A percentile compares a stretch with the other conserved stretches of the same genome.
These are phyloP conservation scores for Rhodotorula taiwanensis DNA, from an alignment of 768 basidiomycete genomes.

Conservation along the genomic window DNA sequence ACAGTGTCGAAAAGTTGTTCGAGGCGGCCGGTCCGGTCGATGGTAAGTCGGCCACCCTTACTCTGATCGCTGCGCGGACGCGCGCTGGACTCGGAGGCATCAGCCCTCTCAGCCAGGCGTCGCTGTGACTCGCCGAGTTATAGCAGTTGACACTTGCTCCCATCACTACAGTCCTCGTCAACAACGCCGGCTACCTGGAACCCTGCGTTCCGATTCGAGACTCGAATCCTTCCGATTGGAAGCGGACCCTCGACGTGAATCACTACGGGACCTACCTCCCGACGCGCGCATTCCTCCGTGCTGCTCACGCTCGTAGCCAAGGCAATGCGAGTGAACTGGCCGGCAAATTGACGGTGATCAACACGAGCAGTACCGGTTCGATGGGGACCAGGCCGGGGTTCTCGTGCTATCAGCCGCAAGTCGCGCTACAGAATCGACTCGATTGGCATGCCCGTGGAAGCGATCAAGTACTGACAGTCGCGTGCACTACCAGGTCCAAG, in stretches of 20 bases:
- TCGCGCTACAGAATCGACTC: no score
- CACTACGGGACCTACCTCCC: conserved; percentile 18
- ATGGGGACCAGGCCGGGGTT: conserved; percentile 3
- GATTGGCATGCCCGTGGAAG: no score
- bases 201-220: conserved; percentile 8
- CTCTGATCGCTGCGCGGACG: neutral
- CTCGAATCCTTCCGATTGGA: conserved; percentile 9
- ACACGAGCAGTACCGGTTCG: conserved; percentile 9
- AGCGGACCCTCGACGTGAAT: conserved; percentile 5
- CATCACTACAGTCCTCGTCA: conserved; percentile 9
- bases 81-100: neutral
- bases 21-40: conserved; percentile 15
- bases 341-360: conserved; percentile 8
- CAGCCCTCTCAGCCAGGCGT: no score
- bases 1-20: conserved; percentile 13
- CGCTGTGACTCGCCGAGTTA: neutral
- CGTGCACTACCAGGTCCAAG: neutral
- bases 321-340: no score
- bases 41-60: conserved; percentile 12
- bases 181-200: conserved; percentile 27
- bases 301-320: neutral
- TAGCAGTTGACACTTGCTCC: no score
- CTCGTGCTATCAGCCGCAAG: conserved; percentile 10
- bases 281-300: conserved; percentile 24
- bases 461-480: no score